phyloP scores from a whole-genome alignment of 345 rosid species.

The Linum trigynum region DNA sequence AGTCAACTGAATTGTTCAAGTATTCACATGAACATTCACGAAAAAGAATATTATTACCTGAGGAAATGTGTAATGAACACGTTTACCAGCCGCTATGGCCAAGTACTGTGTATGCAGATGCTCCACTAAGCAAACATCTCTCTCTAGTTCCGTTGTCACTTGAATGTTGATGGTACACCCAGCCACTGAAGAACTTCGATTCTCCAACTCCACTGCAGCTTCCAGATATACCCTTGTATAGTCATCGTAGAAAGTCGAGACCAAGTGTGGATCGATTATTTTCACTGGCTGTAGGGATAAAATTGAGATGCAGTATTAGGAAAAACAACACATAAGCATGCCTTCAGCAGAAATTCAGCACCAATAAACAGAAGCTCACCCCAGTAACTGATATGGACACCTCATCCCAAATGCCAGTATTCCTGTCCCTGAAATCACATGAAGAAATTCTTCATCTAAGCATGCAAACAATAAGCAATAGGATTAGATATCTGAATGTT shows the following conservation, averaged over 20 bases:
- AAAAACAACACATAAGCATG: background rate
- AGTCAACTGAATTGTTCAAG: background rate
- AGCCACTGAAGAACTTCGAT: conserved; percentile 52
- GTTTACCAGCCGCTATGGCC: conserved; percentile 47
- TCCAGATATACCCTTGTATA: conserved; percentile 72
- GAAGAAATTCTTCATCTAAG: background rate
- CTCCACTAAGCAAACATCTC: conserved; percentile 51
- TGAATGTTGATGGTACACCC: conserved; percentile 72
- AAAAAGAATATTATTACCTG: conserved; percentile 28
- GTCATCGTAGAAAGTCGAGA: conserved; percentile 68
- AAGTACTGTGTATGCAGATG: conserved; percentile 63
- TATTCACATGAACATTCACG: background rate
- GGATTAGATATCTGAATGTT: background rate
- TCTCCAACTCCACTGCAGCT: conserved; percentile 69
- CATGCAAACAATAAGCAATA: background rate
- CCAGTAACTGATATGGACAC: conserved; percentile 75
- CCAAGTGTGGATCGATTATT: conserved; percentile 91
- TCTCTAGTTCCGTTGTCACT: conserved; percentile 64
- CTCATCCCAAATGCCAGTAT: conserved; percentile 99
- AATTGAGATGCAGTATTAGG: conserved; percentile 9
- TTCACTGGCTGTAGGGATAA: conserved; percentile 72
- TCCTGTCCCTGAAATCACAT: conserved; percentile 68
- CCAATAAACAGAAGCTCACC: conserved; percentile 42
- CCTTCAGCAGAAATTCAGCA: conserved; percentile 1
- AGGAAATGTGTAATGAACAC: conserved; percentile 57